phyloP scores from a whole-genome alignment of 805 yeast genomes.

The Candida easanensis region DNA sequence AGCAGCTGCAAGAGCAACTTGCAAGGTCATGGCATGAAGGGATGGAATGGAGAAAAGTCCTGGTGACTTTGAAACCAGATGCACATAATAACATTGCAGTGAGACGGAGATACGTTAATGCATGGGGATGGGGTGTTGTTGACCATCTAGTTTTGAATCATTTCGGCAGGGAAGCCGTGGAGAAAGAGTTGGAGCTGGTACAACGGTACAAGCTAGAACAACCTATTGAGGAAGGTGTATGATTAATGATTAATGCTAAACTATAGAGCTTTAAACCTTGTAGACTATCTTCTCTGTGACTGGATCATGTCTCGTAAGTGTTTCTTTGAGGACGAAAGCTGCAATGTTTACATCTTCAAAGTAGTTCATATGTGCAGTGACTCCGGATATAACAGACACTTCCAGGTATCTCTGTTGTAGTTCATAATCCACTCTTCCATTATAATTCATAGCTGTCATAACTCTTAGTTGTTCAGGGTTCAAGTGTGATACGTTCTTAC shows the following conservation, averaged over 20 bases:
- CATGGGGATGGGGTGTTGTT: slow-evolving; percentile 94
- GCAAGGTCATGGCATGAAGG: slow-evolving; percentile 86
- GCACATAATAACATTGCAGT: slow-evolving; percentile 94
- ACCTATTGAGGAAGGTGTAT: neutral
- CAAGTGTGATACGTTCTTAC: slow-evolving; percentile 21
- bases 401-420: slow-evolving; percentile 78
- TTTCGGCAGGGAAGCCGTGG: slow-evolving; percentile 27
- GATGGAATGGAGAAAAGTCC: slow-evolving; percentile 87
- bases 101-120: slow-evolving; percentile 83
- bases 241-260: no score
- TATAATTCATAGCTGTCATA: slow-evolving; percentile 53
- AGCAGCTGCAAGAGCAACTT: slow-evolving; percentile 55
- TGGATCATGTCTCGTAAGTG: slow-evolving; percentile 28
- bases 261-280: neutral
- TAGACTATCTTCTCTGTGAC: slow-evolving; percentile 30
- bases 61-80: slow-evolving; percentile 83
- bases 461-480: slow-evolving; percentile 31
- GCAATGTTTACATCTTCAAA: slow-evolving; percentile 84
- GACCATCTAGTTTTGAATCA: slow-evolving; percentile 68
- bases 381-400: slow-evolving; percentile 72
- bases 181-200: slow-evolving; percentile 4
- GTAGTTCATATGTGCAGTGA: slow-evolving; percentile 85
- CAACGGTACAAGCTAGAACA: neutral
- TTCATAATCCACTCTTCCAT: slow-evolving; percentile 80
- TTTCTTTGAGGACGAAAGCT: slow-evolving; percentile 66